phyloP scores from a whole-genome alignment of 2,329 filamentous ascomycete species.

The Ambrosiella cleistominuta region DNA sequence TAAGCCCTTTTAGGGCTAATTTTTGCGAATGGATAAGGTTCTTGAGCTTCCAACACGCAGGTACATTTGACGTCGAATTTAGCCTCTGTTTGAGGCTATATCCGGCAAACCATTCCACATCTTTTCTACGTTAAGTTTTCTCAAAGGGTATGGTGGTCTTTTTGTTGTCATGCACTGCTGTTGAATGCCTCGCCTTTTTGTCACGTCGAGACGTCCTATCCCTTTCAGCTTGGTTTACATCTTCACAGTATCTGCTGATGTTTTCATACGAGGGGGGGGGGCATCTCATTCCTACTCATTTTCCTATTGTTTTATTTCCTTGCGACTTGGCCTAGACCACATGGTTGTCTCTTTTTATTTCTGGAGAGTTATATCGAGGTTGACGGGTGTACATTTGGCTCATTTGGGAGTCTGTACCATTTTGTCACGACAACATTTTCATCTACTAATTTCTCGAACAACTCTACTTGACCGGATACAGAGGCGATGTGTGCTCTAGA shows the following conservation, averaged over 20 bases:
- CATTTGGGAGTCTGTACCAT: constrained; percentile 12
- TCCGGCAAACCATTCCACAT: neutral
- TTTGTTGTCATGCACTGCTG: neutral
- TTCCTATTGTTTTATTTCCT: constrained; percentile 11
- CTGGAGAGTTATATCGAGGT: constrained; percentile 3
- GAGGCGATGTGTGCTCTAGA: constrained; percentile 18
- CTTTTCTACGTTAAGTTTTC: neutral
- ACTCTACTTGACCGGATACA: neutral
- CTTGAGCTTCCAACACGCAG: neutral
- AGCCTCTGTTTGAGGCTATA: neutral
- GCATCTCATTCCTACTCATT: constrained; percentile 1
- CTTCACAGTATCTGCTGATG: neutral
- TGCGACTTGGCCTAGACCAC: constrained; percentile 10
- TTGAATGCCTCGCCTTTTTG: neutral
- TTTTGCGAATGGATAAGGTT: neutral
- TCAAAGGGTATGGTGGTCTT: neutral
- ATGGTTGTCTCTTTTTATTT: neutral
- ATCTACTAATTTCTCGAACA: neutral
- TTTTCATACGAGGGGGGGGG: neutral
- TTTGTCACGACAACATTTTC: constrained; percentile 1
- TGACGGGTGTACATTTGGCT: constrained; percentile 8
- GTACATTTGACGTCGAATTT: neutral
- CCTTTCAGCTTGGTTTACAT: neutral
- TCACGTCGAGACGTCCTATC: constrained; percentile 4
- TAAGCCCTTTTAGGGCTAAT: constrained; percentile 13